Evolutionary conservation across 495 filamentous ascomycete genomes (phyloP), one percentile per base, ranked within the genome.

Genomic region (Poronia punctata): DNA sequence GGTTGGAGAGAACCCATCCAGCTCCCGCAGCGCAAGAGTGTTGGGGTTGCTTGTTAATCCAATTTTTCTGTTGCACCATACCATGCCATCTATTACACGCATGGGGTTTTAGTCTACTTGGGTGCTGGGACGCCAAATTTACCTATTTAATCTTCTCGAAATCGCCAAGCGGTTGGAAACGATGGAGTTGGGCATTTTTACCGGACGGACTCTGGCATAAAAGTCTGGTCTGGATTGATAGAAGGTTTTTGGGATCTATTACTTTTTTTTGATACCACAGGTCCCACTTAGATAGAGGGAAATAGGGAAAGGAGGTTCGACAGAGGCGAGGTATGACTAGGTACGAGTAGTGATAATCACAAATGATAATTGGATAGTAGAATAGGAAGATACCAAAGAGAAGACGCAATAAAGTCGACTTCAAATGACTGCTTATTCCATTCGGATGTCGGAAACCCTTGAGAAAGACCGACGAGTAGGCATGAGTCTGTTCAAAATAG

Each of bases 21-120:
- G 11, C 49, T 48, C 12, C 55, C 48, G 14, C 47, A 64, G 38
- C 61, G 64, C 38, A 54, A 63, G 43, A 68, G 62, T 38, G 66
- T 72, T 22, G 66, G 65, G 12, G 53, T 72, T 48, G 68, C 68
- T 4, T 63, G 68, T 45, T 72, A 46, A 59, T 50, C 46, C 43
- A 17, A 25, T 40, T 54, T 3, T 31, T 10, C 30, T 17, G n/a
- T n/a, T n/a, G n/a, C n/a, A n/a, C n/a, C n/a, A n/a, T n/a, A n/a
- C n/a, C n/a, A n/a, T n/a, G n/a, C n/a, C n/a, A n/a, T n/a, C n/a
- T n/a, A n/a, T n/a, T n/a, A n/a, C n/a, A n/a, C n/a, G 31, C 23
- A 29, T 43, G 20, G 23, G 4, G 19, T 54, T 49, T 35, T 40
- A 57, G 46, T 42, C 48, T 36, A 44, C 46, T 48, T 10, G 46